Conservation (phyloP, 2,329 filamentous ascomycete genomes). For the Colletotrichum tropicale region DNA sequence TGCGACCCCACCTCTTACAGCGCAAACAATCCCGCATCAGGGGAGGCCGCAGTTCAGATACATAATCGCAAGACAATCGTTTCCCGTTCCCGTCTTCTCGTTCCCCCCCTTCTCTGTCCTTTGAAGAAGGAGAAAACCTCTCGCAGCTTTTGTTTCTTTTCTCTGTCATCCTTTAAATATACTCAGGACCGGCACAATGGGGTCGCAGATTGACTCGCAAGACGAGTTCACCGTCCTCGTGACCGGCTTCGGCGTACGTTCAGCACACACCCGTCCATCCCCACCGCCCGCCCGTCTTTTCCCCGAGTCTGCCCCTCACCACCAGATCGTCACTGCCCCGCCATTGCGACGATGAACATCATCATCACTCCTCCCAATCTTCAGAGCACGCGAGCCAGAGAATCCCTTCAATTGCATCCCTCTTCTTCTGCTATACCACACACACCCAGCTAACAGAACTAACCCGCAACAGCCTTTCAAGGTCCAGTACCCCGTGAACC, state of each 20-base stretch:
- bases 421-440: neutral
- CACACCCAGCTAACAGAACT: constrained; percentile 19
- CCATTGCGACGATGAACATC: neutral
- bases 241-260: constrained; percentile 65
- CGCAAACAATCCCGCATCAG: neutral
- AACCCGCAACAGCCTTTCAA: constrained; percentile 69
- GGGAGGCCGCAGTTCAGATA: neutral
- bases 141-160: neutral
- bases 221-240: constrained; percentile 64
- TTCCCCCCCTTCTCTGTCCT: neutral
- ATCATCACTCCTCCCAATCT: neutral
- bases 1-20: neutral
- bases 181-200: constrained; percentile 28
- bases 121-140: neutral
- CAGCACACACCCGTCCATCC: neutral
- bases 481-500: constrained; percentile 73
- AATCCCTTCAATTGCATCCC: neutral
- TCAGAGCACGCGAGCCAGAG: neutral
- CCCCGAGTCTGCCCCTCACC: neutral
- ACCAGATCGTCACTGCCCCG: neutral
- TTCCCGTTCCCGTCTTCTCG: neutral
- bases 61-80: neutral
- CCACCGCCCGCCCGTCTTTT: neutral
- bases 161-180: neutral
- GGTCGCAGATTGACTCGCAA: constrained; percentile 36